phyloP scores from a whole-genome alignment of 2,329 filamentous ascomycete species.

The Cladosporium velox region DNA sequence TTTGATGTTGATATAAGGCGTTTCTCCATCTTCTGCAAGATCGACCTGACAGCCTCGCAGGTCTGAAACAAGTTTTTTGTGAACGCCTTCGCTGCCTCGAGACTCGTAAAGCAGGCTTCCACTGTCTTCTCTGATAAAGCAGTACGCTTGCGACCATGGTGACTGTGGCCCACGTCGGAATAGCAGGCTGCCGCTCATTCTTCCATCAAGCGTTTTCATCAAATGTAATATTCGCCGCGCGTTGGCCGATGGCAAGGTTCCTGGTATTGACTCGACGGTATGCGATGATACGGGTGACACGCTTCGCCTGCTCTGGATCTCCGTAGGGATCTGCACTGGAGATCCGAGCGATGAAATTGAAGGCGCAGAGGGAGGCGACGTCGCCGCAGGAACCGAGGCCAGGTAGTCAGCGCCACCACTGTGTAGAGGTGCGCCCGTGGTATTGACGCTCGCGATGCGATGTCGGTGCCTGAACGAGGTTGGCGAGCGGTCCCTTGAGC shows the following conservation, averaged over 20 bases:
- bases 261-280: conserved; percentile 34
- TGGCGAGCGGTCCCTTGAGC: conserved; percentile 38
- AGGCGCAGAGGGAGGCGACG: conserved; percentile 32
- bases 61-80: conserved; percentile 69
- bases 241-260: conserved; percentile 53
- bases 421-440: conserved; percentile 56
- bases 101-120: conserved; percentile 75
- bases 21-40: conserved; percentile 47
- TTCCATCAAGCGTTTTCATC: conserved; percentile 76
- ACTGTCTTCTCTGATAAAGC: conserved; percentile 75
- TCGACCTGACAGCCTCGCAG: conserved; percentile 72
- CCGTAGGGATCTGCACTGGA: conserved; percentile 29
- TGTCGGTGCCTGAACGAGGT: conserved; percentile 44
- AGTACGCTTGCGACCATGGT: conserved; percentile 70
- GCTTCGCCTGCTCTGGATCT: conserved; percentile 28
- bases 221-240: conserved; percentile 71
- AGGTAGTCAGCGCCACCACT: conserved; percentile 39
- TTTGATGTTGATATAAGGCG: conserved; percentile 55
- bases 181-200: conserved; percentile 77
- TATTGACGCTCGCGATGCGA: conserved; percentile 71
- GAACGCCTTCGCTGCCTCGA: conserved; percentile 64
- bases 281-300: conserved; percentile 35
- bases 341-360: conserved; percentile 36
- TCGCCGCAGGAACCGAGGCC: conserved; percentile 35
- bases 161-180: conserved; percentile 65